Evolutionary conservation across 306 rosid genomes (phyloP).

Genomic region (Cicer chorassanicum): DNA sequence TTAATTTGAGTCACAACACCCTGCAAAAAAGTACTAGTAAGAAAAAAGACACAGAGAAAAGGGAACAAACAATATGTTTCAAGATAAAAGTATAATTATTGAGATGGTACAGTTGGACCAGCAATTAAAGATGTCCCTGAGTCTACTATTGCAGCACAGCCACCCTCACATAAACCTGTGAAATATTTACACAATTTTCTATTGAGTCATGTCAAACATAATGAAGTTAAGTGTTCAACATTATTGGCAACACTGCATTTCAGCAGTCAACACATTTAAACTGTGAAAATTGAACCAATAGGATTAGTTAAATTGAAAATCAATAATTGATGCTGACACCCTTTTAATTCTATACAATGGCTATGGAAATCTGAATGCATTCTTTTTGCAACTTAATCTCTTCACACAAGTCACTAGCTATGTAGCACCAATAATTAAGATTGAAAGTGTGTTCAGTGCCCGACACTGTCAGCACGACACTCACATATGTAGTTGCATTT

Average conservation of each 20-base stretch:
- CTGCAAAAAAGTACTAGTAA: constrained; percentile 52
- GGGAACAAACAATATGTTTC: not conserved
- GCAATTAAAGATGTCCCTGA: constrained; percentile 73
- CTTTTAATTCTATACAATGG: constrained; percentile 16
- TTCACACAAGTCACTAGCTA: too few species aligned
- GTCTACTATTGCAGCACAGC: constrained; percentile 73
- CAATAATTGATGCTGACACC: not conserved
- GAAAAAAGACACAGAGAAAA: constrained; percentile 22
- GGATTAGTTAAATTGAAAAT: constrained; percentile 5
- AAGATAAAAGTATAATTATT: constrained; percentile 32
- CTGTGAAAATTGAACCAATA: constrained; percentile 22
- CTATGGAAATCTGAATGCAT: constrained; percentile 16
- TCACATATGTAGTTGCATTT: too few species aligned
- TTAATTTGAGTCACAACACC: constrained; percentile 74
- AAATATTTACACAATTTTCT: constrained; percentile 18
- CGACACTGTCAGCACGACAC: too few species aligned
- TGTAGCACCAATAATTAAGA: too few species aligned
- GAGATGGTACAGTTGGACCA: constrained; percentile 72
- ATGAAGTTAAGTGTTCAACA: constrained; percentile 3
- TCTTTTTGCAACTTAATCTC: too few species aligned
- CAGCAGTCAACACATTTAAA: not conserved
- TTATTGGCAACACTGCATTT: not conserved
- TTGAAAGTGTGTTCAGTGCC: too few species aligned
- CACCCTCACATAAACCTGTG: constrained; percentile 62
- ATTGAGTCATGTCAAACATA: not conserved